Percentiles rank a stretch among this genome's conserved stretches.
phyloP scores from a whole-genome alignment of 225 moss, liverwort and hornwort genomes.

The Lunularia cruciata region DNA sequence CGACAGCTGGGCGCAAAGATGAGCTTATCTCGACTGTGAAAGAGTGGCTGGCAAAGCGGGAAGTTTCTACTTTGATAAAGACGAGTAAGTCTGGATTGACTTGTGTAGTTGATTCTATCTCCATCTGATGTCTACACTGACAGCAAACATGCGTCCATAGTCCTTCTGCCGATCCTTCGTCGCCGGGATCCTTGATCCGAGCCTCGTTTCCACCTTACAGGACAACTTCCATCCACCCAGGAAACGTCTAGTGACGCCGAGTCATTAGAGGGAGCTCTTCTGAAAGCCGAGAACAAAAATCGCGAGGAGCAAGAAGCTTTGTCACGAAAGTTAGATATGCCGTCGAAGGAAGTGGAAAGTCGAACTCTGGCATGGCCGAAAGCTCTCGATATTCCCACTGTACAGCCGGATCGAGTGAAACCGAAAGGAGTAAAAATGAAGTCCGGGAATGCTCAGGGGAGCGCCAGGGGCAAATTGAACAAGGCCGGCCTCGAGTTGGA shows the following conservation, averaged over 20 bases:
- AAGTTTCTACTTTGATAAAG: constrained; percentile 26
- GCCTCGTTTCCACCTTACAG: no score
- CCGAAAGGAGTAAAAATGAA: constrained; percentile 12
- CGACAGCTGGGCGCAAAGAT: constrained; percentile 69
- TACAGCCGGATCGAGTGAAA: constrained; percentile 1
- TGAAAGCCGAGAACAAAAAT: constrained; percentile 44
- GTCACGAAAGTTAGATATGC: constrained; percentile 12
- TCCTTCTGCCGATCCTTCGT: neutral
- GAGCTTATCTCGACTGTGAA: constrained; percentile 70
- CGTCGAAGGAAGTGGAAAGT: neutral
- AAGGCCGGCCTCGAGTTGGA: constrained; percentile 18
- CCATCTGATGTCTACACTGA: no score
- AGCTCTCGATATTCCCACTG: constrained; percentile 20
- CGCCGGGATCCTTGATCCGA: neutral
- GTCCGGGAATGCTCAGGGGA: neutral
- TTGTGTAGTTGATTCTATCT: no score
- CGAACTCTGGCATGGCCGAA: constrained; percentile 13
- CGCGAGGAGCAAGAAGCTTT: constrained; percentile 19
- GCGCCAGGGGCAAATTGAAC: constrained; percentile 8
- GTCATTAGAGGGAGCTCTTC: constrained; percentile 41
- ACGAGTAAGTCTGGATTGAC: constrained; percentile 13
- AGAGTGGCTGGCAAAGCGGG: constrained; percentile 61
- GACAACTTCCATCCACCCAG: constrained; percentile 6
- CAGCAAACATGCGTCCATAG: neutral
- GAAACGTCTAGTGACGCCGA: constrained; percentile 39